Conservation (phyloP, 495 filamentous ascomycete species). For the Pyrenula aspistea region DNA sequence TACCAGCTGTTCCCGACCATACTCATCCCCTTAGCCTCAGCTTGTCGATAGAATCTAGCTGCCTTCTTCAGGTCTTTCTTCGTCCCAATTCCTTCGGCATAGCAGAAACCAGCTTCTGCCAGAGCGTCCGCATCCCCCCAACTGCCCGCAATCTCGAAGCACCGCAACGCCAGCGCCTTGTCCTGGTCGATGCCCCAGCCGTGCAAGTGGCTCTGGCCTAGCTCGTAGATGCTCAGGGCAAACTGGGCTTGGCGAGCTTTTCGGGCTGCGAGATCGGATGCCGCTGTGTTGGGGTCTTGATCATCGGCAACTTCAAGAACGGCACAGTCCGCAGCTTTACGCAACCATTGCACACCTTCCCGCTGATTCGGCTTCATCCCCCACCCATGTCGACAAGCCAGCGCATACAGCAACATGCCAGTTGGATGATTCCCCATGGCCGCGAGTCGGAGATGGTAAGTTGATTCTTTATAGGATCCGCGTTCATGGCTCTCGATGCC, state of each 20-base stretch:
- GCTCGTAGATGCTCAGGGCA: constrained; percentile 86
- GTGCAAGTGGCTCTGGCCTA: constrained; percentile 95
- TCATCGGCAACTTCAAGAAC: constrained; percentile 72
- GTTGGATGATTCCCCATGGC: constrained; percentile 77
- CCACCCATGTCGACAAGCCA: constrained; percentile 97
- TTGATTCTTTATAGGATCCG: constrained; percentile 78
- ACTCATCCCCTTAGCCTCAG: constrained; percentile 84
- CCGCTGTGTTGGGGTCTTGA: constrained; percentile 52
- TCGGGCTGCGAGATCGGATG: constrained; percentile 51
- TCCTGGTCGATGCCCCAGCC: constrained; percentile 96
- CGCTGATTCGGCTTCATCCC: constrained; percentile 83
- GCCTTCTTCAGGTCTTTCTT: constrained; percentile 96
- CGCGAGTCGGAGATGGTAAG: constrained; percentile 87
- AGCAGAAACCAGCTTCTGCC: constrained; percentile 78
- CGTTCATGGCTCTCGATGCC: constrained; percentile 81
- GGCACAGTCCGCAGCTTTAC: constrained; percentile 78
- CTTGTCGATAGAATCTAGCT: constrained; percentile 78
- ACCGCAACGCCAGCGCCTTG: constrained; percentile 73
- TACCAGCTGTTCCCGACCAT: constrained; percentile 99
- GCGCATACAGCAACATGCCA: constrained; percentile 88
- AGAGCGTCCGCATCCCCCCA: constrained; percentile 98
- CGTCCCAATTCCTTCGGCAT: constrained; percentile 71
- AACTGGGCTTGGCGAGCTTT: constrained; percentile 84
- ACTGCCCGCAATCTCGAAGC: constrained; percentile 90
- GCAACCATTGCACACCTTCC: constrained; percentile 84